These are phyloP conservation scores for Malus hybrid DNA, from an alignment of 331 rosid species.

Conservation along the genomic window DNA sequence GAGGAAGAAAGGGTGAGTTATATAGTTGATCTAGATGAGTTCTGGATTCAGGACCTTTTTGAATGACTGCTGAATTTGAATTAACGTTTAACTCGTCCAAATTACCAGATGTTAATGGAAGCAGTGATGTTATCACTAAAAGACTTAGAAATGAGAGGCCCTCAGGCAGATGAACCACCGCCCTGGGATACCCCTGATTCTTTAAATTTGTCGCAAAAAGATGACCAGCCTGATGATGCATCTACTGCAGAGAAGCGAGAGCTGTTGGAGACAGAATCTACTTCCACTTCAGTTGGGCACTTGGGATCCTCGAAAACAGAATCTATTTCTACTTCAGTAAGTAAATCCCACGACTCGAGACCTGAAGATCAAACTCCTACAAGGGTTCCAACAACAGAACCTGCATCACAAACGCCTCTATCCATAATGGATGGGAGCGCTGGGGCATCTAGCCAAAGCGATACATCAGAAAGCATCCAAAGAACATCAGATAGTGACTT, in stretches of 20 bases:
- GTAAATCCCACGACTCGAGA: slow-evolving; percentile 24
- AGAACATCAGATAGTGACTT: slow-evolving; percentile 59
- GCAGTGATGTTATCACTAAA: slow-evolving; percentile 60
- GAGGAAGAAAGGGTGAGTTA: slow-evolving; percentile 80
- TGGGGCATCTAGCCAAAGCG: slow-evolving; percentile 30
- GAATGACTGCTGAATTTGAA: not conserved
- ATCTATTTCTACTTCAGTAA: slow-evolving; percentile 27
- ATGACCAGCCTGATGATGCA: slow-evolving; percentile 12
- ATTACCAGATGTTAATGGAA: slow-evolving; percentile 72
- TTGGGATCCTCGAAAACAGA: slow-evolving; percentile 26
- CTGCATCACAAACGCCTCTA: slow-evolving; percentile 16
- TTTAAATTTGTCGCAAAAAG: slow-evolving; percentile 17
- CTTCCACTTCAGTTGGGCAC: slow-evolving; percentile 26
- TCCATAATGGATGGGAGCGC: slow-evolving; percentile 32
- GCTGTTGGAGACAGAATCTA: slow-evolving; percentile 25
- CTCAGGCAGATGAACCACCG: slow-evolving; percentile 29
- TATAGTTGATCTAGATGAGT: not conserved
- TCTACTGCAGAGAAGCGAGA: slow-evolving; percentile 24
- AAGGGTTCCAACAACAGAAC: slow-evolving; percentile 22
- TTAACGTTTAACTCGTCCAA: slow-evolving; percentile 12
- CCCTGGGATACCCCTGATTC: slow-evolving; percentile 21
- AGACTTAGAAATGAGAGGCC: slow-evolving; percentile 44
- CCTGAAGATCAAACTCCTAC: slow-evolving; percentile 20
- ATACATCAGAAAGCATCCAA: slow-evolving; percentile 33
- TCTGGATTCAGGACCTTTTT: not conserved